Base-by-base conservation (phyloP, 1,284 basidiomycete species). In the Agaricales sp. region DNA sequence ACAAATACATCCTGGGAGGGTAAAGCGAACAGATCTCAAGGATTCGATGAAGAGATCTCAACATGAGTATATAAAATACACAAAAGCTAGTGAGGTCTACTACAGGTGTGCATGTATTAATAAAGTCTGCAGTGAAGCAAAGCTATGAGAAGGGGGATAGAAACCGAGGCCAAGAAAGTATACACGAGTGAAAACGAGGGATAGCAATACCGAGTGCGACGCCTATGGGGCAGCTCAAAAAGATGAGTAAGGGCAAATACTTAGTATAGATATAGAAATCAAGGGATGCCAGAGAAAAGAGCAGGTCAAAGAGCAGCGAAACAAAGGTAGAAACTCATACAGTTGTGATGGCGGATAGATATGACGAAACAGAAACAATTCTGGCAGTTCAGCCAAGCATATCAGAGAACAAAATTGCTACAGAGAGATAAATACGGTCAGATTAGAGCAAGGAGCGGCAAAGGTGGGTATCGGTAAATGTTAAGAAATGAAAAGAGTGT, bases 81-180 rank as follows among this genome's bases (percentile, higher is more conserved):
- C 16, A 41, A 20, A 30, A 14, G 13, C n/a, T 41, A 41, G n/a
- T 16, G 39, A 20, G 4, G 39, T 41, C 39, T n/a, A 41, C 8
- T 41, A 41, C 39, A 41, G 8, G 6, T n/a, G 39, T 41, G n/a
- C n/a, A n/a, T n/a, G 39, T 41, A 41, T 41, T 41, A 41, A 18
- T 8, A 16, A 41, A 20, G 39, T 11, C 13, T 20, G 39, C 19
- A 18, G 6, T 11, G 39, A 18, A 20, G 39, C n/a, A 20, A 35
- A 30, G 26, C 26, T 30, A 30, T 30, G 26, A 30, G 19, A 8
- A 41, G 11, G 30, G 30, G 11, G 30, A 35, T 35, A 35, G 30
- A 35, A 35, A 35, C 30, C 8, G n/a, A 11, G 30, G 30, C 11
- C 11, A 20, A 41, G 8, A n/a, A 18, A 41, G 39, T 41, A 41